These are phyloP conservation scores for Solanum arcanum DNA, from an alignment of 257 asterid species.

Conservation along the genomic window DNA sequence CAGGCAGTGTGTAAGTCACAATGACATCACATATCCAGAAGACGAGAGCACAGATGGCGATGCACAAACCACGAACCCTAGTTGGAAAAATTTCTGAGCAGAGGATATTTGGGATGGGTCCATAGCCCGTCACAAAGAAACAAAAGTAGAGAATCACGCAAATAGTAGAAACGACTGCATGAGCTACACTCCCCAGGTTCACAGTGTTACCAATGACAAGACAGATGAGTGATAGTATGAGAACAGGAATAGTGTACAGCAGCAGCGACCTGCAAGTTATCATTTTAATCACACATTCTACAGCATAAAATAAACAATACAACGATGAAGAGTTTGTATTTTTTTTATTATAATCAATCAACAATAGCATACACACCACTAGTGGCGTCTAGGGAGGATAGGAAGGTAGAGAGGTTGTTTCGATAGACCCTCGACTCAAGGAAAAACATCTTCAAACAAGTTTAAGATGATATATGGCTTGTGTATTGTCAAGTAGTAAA, in stretches of 20 bases:
- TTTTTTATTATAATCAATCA: background rate
- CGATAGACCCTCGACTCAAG: background rate
- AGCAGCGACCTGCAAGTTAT: conserved; percentile 53
- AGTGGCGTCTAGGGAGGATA: background rate
- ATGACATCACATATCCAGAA: conserved; percentile 93
- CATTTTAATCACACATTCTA: background rate
- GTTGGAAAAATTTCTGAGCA: conserved; percentile 88
- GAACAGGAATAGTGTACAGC: conserved; percentile 63
- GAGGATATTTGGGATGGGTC: conserved; percentile 85
- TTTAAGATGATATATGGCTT: background rate
- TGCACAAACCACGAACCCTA: conserved; percentile 81
- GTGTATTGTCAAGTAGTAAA: background rate
- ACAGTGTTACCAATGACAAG: conserved; percentile 62
- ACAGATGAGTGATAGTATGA: conserved; percentile 42
- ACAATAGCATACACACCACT: background rate
- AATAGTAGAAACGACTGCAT: conserved; percentile 58
- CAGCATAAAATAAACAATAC: background rate
- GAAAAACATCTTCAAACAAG: background rate
- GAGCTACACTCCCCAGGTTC: conserved; percentile 41
- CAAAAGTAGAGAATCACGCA: conserved; percentile 84
- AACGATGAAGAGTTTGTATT: background rate
- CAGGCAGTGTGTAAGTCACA: conserved; percentile 68
- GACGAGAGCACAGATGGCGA: conserved; percentile 73
- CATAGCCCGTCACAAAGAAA: conserved; percentile 82
- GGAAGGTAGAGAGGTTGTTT: background rate